Conservation (phyloP, 805 yeast species). For the Ogataea ramenticola region DNA sequence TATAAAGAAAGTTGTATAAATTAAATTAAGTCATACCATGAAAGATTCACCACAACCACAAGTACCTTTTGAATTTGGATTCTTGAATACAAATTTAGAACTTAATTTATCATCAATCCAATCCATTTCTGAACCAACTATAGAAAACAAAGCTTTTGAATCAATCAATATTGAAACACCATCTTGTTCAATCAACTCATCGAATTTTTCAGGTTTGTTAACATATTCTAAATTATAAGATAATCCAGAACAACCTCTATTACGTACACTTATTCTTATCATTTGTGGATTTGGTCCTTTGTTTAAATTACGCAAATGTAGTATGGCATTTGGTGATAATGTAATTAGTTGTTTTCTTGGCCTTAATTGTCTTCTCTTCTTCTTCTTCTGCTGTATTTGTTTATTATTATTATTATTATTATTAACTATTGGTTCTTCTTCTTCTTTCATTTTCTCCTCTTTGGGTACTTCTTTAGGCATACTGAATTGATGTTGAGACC, state of each 20-base stretch:
- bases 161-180: conserved; percentile 90
- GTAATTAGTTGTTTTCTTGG: conserved; percentile 90
- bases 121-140: conserved; percentile 97
- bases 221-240: conserved; percentile 91
- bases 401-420: too few relatives aligned
- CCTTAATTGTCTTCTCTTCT: conserved; percentile 55
- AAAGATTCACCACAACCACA: conserved; percentile 99
- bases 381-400: too few relatives aligned
- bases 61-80: conserved; percentile 95
- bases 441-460: too few relatives aligned
- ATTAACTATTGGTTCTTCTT: too few relatives aligned
- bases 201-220: conserved; percentile 85
- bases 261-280: conserved; percentile 88
- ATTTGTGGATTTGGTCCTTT: conserved; percentile 83
- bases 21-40: conserved; percentile 60
- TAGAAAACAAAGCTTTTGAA: conserved; percentile 91
- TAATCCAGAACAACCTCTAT: conserved; percentile 95
- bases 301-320: conserved; percentile 59
- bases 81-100: conserved; percentile 83
- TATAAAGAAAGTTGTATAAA: background rate
- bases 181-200: conserved; percentile 87
- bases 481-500: conserved; percentile 25
- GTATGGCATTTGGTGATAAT: conserved; percentile 66
- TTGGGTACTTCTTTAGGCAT: conserved; percentile 6
- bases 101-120: conserved; percentile 92